Evolutionary conservation across 306 rosid genomes (phyloP), one percentile per base, ranked within the genome.

Genomic region (Prunus mume): DNA sequence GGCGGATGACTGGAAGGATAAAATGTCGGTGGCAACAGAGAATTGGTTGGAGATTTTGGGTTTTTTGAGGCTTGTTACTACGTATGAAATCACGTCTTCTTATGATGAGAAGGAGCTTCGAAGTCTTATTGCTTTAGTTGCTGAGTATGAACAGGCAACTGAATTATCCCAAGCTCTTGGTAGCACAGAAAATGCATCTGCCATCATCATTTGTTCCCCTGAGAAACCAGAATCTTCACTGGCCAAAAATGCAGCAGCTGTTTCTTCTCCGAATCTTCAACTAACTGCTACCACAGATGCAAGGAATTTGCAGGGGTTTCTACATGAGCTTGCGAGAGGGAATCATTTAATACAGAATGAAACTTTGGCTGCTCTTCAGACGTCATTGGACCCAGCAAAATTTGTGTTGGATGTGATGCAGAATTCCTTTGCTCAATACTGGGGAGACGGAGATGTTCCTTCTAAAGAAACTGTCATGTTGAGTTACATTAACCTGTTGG

Each of bases 331-430:
- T 50, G 57, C 72, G 69, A 74, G 77, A 71, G 76, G 71, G 69
- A 57, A 52, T 25, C 65, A 70, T 64, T 60, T 68, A 65, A 56
- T 62, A 12, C 66, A 24, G 50, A 61, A 27, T 28, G 85, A 68
- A 77, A 78, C 76, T 72, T 69, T 80, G 45, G 43, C 62, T 15
- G 4, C 58, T 78, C 90, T 81, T 81, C 78, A 80, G 71, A 32
- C 27, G 55, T 81, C 85, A 14, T 43, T 46, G 14, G 86, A 88
- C 55, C 91, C 92, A 20, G 85, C 92, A 74, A 81, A 85, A 72
- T 75, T 81, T 79, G 86, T 85, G 49, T 65, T 89, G 85, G 87
- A 80, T 72, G 24, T 73, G 17, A 84, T 93, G 27, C 81, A 38
- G 76, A 73, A 61, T 12, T 71, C 68, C 62, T 71, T 83, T 68